Conservation (phyloP, 768 basidiomycete species). For the Mycena rosella region DNA sequence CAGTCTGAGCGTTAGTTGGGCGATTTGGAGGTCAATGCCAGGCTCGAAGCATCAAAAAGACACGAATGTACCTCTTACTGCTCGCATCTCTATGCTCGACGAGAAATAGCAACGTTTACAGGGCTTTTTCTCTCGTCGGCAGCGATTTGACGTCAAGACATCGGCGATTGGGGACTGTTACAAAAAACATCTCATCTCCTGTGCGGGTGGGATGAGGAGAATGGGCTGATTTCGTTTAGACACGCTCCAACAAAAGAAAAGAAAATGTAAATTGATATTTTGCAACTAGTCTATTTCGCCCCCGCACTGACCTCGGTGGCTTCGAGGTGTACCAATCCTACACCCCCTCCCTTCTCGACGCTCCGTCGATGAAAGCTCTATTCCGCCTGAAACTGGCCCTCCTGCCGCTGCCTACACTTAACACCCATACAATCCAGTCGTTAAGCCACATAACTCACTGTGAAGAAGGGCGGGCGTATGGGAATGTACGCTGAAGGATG, state of each 20-base stretch:
- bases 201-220: conserved; percentile 89
- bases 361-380: conserved; percentile 60
- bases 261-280: conserved; percentile 23
- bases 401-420: conserved; percentile 65
- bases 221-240: conserved; percentile 90
- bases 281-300: conserved; percentile 55
- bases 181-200: conserved; percentile 96
- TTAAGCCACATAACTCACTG: conserved; percentile 80
- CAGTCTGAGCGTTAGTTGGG: too few relatives aligned
- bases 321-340: conserved; percentile 24
- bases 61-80: too few relatives aligned
- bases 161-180: conserved; percentile 94
- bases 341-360: conserved; percentile 68
- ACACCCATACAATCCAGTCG: conserved; percentile 71
- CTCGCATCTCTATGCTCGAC: too few relatives aligned
- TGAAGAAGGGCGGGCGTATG: conserved; percentile 84
- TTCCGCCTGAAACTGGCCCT: conserved; percentile 37
- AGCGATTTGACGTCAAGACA: too few relatives aligned
- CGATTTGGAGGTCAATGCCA: too few relatives aligned
- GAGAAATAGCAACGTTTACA: too few relatives aligned
- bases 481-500: conserved; percentile 86
- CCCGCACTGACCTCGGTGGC: conserved; percentile 39
- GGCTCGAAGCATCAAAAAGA: too few relatives aligned
- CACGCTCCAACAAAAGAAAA: neutral
- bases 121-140: too few relatives aligned